Conservation (phyloP, 1,284 basidiomycete genomes). For the Porogramme epimiltina region DNA sequence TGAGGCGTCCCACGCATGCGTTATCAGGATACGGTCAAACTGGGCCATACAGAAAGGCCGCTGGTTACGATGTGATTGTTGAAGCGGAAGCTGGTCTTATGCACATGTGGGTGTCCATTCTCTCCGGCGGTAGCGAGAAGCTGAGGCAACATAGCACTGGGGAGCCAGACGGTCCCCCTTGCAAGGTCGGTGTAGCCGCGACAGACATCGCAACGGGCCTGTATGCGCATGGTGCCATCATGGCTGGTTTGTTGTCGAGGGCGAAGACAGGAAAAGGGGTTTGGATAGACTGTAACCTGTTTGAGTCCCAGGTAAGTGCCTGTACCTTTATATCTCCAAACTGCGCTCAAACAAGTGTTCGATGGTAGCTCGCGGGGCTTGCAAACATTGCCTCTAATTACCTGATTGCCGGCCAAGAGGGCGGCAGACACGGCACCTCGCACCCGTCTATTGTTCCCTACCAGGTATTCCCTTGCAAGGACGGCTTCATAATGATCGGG, state of each 20-base stretch:
- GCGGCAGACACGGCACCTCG: constrained; percentile 86
- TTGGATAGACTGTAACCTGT: constrained; percentile 90
- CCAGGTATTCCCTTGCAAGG: constrained; percentile 87
- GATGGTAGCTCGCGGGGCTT: constrained; percentile 80
- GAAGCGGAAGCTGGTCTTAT: constrained; percentile 92
- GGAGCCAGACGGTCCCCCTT: constrained; percentile 84
- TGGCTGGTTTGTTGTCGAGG: constrained; percentile 86
- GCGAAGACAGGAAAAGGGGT: constrained; percentile 86
- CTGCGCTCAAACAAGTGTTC: background rate
- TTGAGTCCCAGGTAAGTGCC: constrained; percentile 75
- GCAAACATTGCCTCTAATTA: constrained; percentile 96
- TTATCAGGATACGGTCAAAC: constrained; percentile 90
- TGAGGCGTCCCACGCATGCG: background rate
- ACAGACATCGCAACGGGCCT: constrained; percentile 92
- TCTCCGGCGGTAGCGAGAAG: background rate
- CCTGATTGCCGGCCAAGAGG: constrained; percentile 86
- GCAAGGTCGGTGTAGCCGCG: constrained; percentile 90
- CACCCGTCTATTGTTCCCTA: constrained; percentile 93
- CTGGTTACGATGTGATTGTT: constrained; percentile 91
- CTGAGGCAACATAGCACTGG: constrained; percentile 74
- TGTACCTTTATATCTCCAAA: constrained; percentile 15
- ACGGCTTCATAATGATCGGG: constrained; percentile 93
- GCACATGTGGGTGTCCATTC: constrained; percentile 71
- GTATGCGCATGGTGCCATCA: constrained; percentile 92
- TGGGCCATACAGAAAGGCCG: constrained; percentile 81